Percentiles rank a stretch among this genome's conserved stretches.
These are phyloP conservation scores for Boeremia exigua DNA, from an alignment of 2,329 filamentous ascomycete genomes.

Conservation along the genomic window DNA sequence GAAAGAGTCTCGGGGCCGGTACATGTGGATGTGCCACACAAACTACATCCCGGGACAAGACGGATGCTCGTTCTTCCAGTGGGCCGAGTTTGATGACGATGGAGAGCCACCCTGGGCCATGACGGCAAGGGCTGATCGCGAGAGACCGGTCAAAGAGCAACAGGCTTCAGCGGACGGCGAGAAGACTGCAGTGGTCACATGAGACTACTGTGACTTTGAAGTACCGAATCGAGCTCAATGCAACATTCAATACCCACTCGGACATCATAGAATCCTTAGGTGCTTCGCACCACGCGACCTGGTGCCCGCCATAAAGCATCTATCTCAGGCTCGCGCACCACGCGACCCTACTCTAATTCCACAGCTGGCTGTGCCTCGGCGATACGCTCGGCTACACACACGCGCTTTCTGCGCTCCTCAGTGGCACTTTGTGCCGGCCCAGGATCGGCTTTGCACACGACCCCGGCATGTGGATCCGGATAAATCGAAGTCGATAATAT, in stretches of 20 bases:
- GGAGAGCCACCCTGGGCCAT: slow-evolving; percentile 74
- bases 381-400: neutral
- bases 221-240: neutral
- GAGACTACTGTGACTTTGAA: neutral
- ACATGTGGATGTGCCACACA: slow-evolving; percentile 94
- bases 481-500: slow-evolving; percentile 15
- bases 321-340: neutral
- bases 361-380: neutral
- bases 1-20: slow-evolving; percentile 75
- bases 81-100: slow-evolving; percentile 64
- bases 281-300: neutral
- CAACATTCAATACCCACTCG: neutral
- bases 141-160: neutral
- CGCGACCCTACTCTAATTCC: neutral
- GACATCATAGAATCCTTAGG: neutral
- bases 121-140: neutral
- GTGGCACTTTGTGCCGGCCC: neutral
- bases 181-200: neutral
- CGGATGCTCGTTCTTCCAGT: slow-evolving; percentile 45
- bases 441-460: slow-evolving; percentile 1
- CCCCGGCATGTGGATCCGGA: slow-evolving; percentile 10
- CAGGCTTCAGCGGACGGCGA: neutral
- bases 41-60: slow-evolving; percentile 71
- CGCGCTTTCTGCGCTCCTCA: neutral
- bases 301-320: neutral